phyloP scores from a whole-genome alignment of 106 monocot species.

The Alisma plantagoaquatica region DNA sequence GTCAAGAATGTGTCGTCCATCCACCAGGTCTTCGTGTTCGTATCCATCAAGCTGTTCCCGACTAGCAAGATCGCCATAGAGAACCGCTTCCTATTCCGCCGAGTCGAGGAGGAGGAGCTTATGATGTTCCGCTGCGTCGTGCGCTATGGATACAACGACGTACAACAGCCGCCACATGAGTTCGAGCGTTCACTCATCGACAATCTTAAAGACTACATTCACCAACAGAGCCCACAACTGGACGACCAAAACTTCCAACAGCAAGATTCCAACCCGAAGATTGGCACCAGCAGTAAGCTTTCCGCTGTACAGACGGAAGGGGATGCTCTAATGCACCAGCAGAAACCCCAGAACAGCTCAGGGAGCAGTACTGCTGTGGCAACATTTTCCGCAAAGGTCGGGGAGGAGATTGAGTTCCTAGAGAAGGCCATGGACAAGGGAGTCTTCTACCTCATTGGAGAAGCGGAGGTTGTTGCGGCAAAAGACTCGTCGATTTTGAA shows the following conservation, averaged over 20 bases:
- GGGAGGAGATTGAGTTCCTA: slow-evolving; percentile 57
- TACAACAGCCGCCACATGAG: slow-evolving; percentile 10
- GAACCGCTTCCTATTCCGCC: slow-evolving; percentile 27
- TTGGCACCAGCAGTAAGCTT: slow-evolving; percentile 30
- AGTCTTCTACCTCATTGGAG: slow-evolving; percentile 62
- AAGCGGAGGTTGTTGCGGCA: slow-evolving; percentile 54
- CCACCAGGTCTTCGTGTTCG: slow-evolving; percentile 35
- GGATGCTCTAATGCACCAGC: slow-evolving; percentile 47
- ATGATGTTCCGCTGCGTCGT: slow-evolving; percentile 37
- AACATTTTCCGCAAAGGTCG: slow-evolving; percentile 6
- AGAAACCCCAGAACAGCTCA: slow-evolving; percentile 30
- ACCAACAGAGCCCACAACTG: neutral
- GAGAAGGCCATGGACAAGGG: slow-evolving; percentile 76
- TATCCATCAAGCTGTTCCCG: slow-evolving; percentile 45
- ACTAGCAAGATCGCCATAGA: slow-evolving; percentile 24
- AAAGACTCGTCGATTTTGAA: slow-evolving; percentile 57
- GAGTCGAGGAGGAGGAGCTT: slow-evolving; percentile 22
- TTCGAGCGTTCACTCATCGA: slow-evolving; percentile 33
- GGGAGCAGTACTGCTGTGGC: no score
- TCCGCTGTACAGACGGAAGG: slow-evolving; percentile 15
- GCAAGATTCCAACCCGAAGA: slow-evolving; percentile 30
- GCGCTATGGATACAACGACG: slow-evolving; percentile 51
- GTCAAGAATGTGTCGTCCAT: slow-evolving; percentile 56
- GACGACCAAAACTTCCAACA: slow-evolving; percentile 36
- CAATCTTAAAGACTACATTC: slow-evolving; percentile 30